phyloP scores from a whole-genome alignment of 306 rosid genomes.

The Trifolium fragiferum region DNA sequence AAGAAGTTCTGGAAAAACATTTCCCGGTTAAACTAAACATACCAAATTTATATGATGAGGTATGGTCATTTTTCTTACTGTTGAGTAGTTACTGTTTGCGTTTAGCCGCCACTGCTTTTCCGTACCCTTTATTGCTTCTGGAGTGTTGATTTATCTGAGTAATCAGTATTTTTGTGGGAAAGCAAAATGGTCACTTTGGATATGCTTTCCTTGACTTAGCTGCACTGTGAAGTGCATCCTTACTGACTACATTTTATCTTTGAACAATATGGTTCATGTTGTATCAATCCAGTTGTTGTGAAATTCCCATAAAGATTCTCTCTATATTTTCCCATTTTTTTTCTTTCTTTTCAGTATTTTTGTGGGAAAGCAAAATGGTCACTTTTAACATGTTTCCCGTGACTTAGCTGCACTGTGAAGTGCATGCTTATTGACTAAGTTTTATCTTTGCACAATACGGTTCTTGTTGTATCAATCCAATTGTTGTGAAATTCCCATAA shows the following conservation, averaged over 20 bases:
- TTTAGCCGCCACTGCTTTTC: not conserved
- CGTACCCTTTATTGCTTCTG: not conserved
- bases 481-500: not conserved
- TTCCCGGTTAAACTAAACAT: conserved; percentile 55
- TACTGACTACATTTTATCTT: conserved; percentile 10
- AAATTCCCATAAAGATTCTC: conserved; percentile 7
- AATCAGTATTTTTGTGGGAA: conserved; percentile 8
- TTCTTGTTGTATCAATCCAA: not conserved
- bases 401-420: not conserved
- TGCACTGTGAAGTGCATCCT: not conserved
- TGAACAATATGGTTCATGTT: not conserved
- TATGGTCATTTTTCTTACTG: conserved; percentile 36
- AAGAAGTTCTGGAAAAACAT: conserved; percentile 61
- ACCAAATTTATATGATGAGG: conserved; percentile 67
- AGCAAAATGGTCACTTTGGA: not conserved
- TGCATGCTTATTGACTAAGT: not conserved
- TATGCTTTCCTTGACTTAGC: conserved; percentile 2
- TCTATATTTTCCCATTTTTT: not conserved
- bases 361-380: not conserved
- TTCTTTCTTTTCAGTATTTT: not conserved
- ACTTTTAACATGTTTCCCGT: not conserved
- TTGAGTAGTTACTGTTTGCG: not conserved
- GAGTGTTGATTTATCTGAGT: conserved; percentile 18
- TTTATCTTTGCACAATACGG: conserved; percentile 5
- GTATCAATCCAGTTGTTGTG: not conserved